Evolutionary conservation across 2,329 filamentous ascomycete genomes (phyloP).

Genomic region (Penicillium vulpinum): DNA sequence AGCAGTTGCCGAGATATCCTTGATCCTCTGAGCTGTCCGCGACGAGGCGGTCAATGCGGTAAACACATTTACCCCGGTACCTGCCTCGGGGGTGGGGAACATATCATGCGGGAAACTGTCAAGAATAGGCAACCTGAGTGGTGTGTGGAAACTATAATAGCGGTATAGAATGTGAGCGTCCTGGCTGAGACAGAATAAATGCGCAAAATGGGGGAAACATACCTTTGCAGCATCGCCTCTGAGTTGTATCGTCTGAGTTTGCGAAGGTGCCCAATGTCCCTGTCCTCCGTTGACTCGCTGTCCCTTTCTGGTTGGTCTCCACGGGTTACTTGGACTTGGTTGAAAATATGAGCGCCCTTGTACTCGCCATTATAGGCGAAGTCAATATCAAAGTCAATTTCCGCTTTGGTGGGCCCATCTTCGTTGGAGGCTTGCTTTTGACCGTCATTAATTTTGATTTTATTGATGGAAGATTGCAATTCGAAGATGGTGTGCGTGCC

Average conservation of each 20-base stretch:
- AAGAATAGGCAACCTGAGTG: conserved; percentile 70
- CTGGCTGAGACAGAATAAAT: conserved; percentile 10
- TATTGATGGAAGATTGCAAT: conserved; percentile 65
- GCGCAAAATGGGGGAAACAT: neutral
- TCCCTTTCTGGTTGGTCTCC: conserved; percentile 21
- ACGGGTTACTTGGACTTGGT: conserved; percentile 37
- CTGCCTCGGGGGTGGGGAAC: conserved; percentile 53
- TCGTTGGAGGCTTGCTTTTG: conserved; percentile 9
- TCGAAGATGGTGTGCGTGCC: conserved; percentile 79
- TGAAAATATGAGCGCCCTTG: conserved; percentile 35
- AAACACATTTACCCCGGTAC: conserved; percentile 49
- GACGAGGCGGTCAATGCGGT: conserved; percentile 72
- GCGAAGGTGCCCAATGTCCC: conserved; percentile 30
- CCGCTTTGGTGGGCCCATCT: conserved; percentile 18
- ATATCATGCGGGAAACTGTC: conserved; percentile 79
- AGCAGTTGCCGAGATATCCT: conserved; percentile 64
- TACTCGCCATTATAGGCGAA: conserved; percentile 36
- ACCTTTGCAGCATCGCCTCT: conserved; percentile 38
- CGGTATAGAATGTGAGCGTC: neutral
- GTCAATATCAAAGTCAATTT: conserved; percentile 40
- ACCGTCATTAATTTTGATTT: conserved; percentile 18
- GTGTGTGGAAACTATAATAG: conserved; percentile 35
- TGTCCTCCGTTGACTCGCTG: conserved; percentile 13
- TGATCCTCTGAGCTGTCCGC: conserved; percentile 68
- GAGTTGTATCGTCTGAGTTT: conserved; percentile 37